These are phyloP conservation scores for Mycena filopes DNA, from an alignment of 768 basidiomycete genomes.

Conservation along the genomic window DNA sequence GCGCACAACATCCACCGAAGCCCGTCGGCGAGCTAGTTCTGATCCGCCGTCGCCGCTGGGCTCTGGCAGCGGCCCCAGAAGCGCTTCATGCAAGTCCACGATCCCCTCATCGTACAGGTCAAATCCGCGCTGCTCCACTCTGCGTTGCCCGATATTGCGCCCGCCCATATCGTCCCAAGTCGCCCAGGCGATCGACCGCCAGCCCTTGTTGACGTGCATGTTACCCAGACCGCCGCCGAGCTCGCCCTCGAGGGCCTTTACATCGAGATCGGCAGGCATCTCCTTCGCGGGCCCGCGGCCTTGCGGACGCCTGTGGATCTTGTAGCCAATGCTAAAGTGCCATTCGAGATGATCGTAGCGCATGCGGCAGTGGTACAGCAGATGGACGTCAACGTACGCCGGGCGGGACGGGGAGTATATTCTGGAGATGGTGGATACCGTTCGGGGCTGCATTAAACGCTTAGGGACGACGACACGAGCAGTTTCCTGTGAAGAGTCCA, in stretches of 20 bases:
- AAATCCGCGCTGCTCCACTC: constrained; percentile 9
- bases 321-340: constrained; percentile 16
- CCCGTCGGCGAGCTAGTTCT: not conserved
- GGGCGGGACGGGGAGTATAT: constrained; percentile 12
- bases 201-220: constrained; percentile 17
- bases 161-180: constrained; percentile 19
- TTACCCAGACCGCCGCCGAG: constrained; percentile 9
- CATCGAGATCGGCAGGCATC: constrained; percentile 1
- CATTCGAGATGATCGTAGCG: constrained; percentile 10
- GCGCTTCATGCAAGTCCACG: constrained; percentile 9
- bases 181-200: constrained; percentile 25
- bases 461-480: not conserved
- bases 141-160: constrained; percentile 12
- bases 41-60: not conserved
- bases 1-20: constrained; percentile 4
- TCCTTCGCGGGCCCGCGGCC: constrained; percentile 10
- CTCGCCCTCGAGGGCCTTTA: constrained; percentile 1
- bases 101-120: constrained; percentile 22
- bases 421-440: constrained; percentile 5
- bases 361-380: constrained; percentile 20
- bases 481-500: not conserved
- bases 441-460: constrained; percentile 8
- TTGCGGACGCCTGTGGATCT: constrained; percentile 4
- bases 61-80: constrained; percentile 13
- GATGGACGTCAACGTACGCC: constrained; percentile 13